Evolutionary conservation across 129 eudicot species (phyloP).

Genomic region (Tagetes erecta): DNA sequence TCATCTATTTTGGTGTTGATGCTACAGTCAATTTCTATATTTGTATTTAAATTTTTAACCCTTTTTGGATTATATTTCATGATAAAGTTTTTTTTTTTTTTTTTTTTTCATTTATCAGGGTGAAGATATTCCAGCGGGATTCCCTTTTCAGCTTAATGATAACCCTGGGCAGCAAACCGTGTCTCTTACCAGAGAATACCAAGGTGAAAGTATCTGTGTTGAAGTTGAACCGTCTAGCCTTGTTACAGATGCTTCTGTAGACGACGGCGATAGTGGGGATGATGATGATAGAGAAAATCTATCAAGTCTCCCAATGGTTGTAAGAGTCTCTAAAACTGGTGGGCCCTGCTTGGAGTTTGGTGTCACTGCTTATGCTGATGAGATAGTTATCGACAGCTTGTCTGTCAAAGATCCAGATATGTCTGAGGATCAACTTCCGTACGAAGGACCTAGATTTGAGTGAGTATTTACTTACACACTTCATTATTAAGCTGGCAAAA

Average conservation of each 20-base stretch:
- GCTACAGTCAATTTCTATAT: too few species aligned
- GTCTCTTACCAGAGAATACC: slow-evolving; percentile 65
- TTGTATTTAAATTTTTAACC: too few species aligned
- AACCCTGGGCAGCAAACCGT: slow-evolving; percentile 64
- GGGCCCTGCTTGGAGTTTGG: slow-evolving; percentile 70
- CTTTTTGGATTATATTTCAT: too few species aligned
- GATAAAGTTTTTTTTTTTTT: background rate
- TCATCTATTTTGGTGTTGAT: too few species aligned
- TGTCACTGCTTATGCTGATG: slow-evolving; percentile 72
- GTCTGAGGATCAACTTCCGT: slow-evolving; percentile 71
- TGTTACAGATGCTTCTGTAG: slow-evolving; percentile 44
- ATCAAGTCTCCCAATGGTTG: slow-evolving; percentile 59
- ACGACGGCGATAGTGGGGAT: slow-evolving; percentile 40
- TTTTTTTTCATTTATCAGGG: slow-evolving; percentile 38
- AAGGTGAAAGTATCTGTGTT: slow-evolving; percentile 67
- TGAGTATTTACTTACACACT: slow-evolving; percentile 36
- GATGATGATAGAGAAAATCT: slow-evolving; percentile 36
- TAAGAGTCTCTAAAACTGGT: slow-evolving; percentile 55
- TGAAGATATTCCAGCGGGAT: slow-evolving; percentile 55
- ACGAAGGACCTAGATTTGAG: slow-evolving; percentile 86
- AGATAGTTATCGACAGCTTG: slow-evolving; percentile 62
- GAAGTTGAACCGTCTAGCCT: slow-evolving; percentile 79
- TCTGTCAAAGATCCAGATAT: slow-evolving; percentile 60
- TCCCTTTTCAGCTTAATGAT: slow-evolving; percentile 75
- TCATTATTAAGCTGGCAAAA: too few species aligned